Evolutionary conservation across 2,329 filamentous ascomycete species (phyloP), one percentile per base, ranked within the genome.

Genomic region (Akanthomyces uredinophilus): DNA sequence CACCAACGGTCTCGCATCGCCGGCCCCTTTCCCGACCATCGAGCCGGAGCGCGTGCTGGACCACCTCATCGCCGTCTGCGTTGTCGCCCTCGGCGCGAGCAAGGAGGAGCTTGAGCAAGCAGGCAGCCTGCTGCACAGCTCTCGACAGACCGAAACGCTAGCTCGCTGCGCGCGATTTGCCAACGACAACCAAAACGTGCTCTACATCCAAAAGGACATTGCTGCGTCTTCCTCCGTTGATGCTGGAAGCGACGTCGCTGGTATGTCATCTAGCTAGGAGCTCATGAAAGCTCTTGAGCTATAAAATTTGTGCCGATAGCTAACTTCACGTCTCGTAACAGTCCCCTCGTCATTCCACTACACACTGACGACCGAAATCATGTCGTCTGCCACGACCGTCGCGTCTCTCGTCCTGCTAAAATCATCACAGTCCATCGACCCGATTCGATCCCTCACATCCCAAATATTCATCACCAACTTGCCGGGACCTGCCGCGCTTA

Each of bases 391-490:
- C 51, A 88, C 88, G n/a, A 96, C 92, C 50, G 85, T 90, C 51
- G 88, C 91, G 54, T 96, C 91, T 67, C 87, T 98, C 66, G 90
- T 92, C 62, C 86, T 99, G 69, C 84, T 96, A 68, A 99, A 99
- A 80, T 87, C 92, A 61, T 89, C 94, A 60, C 87, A 89, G 72
- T 90, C 93, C 58, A 91, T 99, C 77, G 91, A 97, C 74, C 87
- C 91, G 64, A 85, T 84, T 69, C 81, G 92, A 73, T 90, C 93
- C 63, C 86, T 99, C 71, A 87, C 88, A 69, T 88, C 88, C 63
- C 95, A 99, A 78, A 87, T 99, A 69, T 92, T 96, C 72, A 90
- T 97, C 72, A 90, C 94, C 74, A 97, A 96, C 73, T 81, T 99
- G 65, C 93, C 95, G 13, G 91, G 94, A 60, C 86, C 89, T 64